Evolutionary conservation across 2,329 filamentous ascomycete genomes (phyloP).

Genomic region (Cercospora sp.): DNA sequence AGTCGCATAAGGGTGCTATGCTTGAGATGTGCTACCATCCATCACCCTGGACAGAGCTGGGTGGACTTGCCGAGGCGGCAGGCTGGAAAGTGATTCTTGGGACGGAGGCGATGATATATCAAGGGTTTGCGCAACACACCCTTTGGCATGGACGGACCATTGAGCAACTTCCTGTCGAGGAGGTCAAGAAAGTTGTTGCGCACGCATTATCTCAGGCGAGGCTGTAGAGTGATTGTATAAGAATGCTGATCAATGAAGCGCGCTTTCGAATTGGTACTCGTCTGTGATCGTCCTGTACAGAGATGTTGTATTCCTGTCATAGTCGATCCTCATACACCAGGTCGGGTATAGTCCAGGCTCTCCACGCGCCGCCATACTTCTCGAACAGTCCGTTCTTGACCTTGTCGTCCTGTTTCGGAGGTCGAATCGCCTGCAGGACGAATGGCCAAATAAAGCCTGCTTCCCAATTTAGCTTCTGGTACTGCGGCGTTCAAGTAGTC

Average conservation of each 20-base stretch:
- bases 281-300: not conserved
- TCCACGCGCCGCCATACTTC: constrained; percentile 72
- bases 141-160: constrained; percentile 62
- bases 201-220: constrained; percentile 32
- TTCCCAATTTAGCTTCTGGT: constrained; percentile 62
- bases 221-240: constrained; percentile 11
- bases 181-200: constrained; percentile 58
- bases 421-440: constrained; percentile 65
- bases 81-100: constrained; percentile 76
- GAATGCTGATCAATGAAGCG: not conserved
- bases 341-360: constrained; percentile 65
- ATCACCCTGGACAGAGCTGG: constrained; percentile 66
- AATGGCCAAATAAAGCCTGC: constrained; percentile 70
- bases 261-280: not conserved
- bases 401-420: constrained; percentile 64
- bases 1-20: constrained; percentile 64
- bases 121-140: constrained; percentile 65
- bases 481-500: constrained; percentile 59
- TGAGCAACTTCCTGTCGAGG: constrained; percentile 59
- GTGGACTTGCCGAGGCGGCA: constrained; percentile 58
- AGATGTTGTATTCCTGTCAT: not conserved
- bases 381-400: constrained; percentile 69
- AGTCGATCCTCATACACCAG: constrained; percentile 48
- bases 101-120: constrained; percentile 75
- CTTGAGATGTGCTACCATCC: constrained; percentile 87